Evolutionary conservation across 1,139 yeast species (phyloP), one percentile per base, ranked within the genome.

Genomic region (Hanseniaspora sp.): DNA sequence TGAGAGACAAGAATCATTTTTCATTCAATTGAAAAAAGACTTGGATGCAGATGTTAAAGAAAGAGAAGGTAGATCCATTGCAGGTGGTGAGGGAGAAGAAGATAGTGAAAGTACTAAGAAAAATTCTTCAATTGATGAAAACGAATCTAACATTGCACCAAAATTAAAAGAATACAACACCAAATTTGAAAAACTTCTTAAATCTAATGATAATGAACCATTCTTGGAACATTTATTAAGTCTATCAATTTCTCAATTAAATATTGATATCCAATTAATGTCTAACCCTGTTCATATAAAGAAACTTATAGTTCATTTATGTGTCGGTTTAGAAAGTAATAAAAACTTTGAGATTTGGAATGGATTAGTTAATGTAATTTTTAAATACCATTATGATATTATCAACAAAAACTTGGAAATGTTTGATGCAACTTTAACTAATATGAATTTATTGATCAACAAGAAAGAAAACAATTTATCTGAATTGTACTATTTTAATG

Each of bases 1-100:
- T 60, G 48, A 51, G 33, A 44, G 41, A 47, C 77, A 80, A 58
- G 80, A 88, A 0, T 97, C 98, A 9, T 80, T 80, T 63, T 94
- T 94, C 69, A 72, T 94, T 58, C 78, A 80, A 49, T 70, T 83
- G 37, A 67, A 52, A 23, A 55, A 57, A 13, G 57, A 58, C 15
- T 53, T 57, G 29, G 54, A 44, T 15, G 58, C 59, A 2, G 58
- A 57, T n/a, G 66, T 67, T 5, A 63, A 63, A 47, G 63, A 59
- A 6, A 59, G 54, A 51, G 35, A 44, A 39, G 54, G 54, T 23
- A 23, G 31, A 30, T 29, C 30, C 28, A 37, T 37, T 7, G 12
- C 23, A 23, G 23, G 23, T 18, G 11, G 2, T 8, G 42, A 39
- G 2, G 42, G 5, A 39, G 42, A 17, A 39, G 29, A 75, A 62